phyloP scores from a whole-genome alignment of 2,329 filamentous ascomycete genomes.

The Lecanoromycetidae sp. region DNA sequence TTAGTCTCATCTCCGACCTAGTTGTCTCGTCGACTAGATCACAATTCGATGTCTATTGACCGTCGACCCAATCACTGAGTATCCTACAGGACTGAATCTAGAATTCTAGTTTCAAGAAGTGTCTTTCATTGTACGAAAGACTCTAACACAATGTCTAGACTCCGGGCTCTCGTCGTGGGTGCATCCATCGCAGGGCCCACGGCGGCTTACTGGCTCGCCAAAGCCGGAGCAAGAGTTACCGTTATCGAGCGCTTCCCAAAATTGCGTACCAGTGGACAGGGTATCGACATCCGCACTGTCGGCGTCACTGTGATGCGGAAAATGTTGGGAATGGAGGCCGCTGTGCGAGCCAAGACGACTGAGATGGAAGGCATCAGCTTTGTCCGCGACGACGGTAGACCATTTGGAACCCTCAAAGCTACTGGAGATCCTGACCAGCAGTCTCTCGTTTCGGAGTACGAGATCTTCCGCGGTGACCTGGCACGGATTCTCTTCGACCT shows the following conservation, averaged over 20 bases:
- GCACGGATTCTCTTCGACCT: constrained; percentile 22
- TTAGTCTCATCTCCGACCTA: too few species aligned
- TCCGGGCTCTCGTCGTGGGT: constrained; percentile 21
- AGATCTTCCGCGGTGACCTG: constrained; percentile 20
- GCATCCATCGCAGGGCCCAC: constrained; percentile 18
- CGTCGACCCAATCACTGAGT: neutral
- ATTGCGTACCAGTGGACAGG: constrained; percentile 20
- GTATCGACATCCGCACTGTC: constrained; percentile 19
- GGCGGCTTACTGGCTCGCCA: constrained; percentile 18
- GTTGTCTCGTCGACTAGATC: too few species aligned
- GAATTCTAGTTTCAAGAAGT: neutral
- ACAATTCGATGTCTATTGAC: too few species aligned
- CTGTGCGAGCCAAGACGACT: constrained; percentile 13
- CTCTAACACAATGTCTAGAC: neutral
- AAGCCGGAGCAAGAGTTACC: constrained; percentile 14
- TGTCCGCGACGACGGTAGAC: constrained; percentile 20
- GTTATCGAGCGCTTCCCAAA: constrained; percentile 18
- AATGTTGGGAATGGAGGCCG: constrained; percentile 20
- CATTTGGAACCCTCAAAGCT: constrained; percentile 23
- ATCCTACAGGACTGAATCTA: neutral
- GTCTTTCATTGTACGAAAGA: neutral
- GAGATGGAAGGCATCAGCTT: constrained; percentile 14
- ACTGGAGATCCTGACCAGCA: constrained; percentile 23
- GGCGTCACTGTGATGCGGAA: constrained; percentile 16
- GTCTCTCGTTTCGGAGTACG: constrained; percentile 26